Evolutionary conservation across 345 rosid genomes (phyloP).

Genomic region (Linum tenue): DNA sequence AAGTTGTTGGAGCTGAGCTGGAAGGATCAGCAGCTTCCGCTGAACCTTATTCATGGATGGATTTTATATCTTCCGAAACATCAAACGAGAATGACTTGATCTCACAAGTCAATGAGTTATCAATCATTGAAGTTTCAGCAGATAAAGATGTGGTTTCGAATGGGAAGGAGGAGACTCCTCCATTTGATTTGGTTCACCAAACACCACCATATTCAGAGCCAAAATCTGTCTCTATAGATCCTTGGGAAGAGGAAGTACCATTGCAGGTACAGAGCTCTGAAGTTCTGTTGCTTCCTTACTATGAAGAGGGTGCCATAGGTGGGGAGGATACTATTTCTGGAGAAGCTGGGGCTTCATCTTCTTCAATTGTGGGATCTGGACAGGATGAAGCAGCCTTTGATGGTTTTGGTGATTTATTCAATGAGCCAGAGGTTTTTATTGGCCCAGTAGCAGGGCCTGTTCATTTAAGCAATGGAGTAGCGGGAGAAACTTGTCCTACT

Average conservation of each 20-base stretch:
- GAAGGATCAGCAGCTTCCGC: slow-evolving; percentile 18
- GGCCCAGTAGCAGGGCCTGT: slow-evolving; percentile 58
- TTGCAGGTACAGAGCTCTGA: slow-evolving; percentile 50
- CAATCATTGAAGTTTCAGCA: slow-evolving; percentile 18
- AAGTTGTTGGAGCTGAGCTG: slow-evolving; percentile 24
- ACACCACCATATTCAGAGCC: slow-evolving; percentile 32
- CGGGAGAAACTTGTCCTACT: slow-evolving; percentile 35
- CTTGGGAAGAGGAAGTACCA: slow-evolving; percentile 65
- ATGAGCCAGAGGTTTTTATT: slow-evolving; percentile 59
- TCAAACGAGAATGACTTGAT: slow-evolving; percentile 31
- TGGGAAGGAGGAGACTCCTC: slow-evolving; percentile 23
- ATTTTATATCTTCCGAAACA: slow-evolving; percentile 37
- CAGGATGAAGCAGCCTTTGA: slow-evolving; percentile 60
- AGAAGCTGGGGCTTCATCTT: slow-evolving; percentile 49
- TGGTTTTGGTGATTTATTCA: slow-evolving; percentile 81
- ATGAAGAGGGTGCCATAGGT: slow-evolving; percentile 37
- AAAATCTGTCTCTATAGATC: slow-evolving; percentile 42
- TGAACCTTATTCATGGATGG: slow-evolving; percentile 37
- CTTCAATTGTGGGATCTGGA: slow-evolving; percentile 32
- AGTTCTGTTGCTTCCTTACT: slow-evolving; percentile 68
- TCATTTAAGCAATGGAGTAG: slow-evolving; percentile 32
- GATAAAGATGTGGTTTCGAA: slow-evolving; percentile 15
- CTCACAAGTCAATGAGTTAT: slow-evolving; percentile 27
- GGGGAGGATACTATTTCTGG: slow-evolving; percentile 25
- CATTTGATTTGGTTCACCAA: slow-evolving; percentile 17